Conservation (phyloP, 2,329 filamentous ascomycete genomes). For the Aciculosporium take region DNA sequence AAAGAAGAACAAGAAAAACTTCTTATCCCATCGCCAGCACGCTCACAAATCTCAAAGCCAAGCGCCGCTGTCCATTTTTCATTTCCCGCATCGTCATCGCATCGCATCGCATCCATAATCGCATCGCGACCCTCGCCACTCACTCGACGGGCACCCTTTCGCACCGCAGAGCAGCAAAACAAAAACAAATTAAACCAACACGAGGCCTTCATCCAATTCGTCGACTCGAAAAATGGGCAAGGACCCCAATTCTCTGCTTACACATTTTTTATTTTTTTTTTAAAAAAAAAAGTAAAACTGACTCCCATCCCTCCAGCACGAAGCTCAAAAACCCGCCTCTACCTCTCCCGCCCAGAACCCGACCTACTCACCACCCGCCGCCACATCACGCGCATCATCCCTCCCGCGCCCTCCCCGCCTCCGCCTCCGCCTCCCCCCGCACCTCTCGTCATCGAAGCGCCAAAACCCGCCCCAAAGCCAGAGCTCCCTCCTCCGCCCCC, state of each 20-base stretch:
- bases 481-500: conserved; percentile 2
- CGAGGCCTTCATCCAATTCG: too few species aligned
- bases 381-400: conserved; percentile 25
- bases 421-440: conserved; percentile 7
- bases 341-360: conserved; percentile 25
- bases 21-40: too few species aligned
- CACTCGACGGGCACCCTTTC: too few species aligned
- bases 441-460: conserved; percentile 9
- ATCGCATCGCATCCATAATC: neutral
- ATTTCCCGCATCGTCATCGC: neutral
- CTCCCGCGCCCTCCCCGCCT: conserved; percentile 19
- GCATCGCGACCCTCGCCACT: neutral
- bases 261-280: neutral
- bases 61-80: too few species aligned
- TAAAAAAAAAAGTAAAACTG: neutral
- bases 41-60: too few species aligned
- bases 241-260: too few species aligned
- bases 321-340: conserved; percentile 27
- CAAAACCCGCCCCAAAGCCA: neutral
- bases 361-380: conserved; percentile 23
- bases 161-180: too few species aligned
- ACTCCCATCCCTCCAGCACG: neutral
- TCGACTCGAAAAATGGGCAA: neutral
- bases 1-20: too few species aligned
- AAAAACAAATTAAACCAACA: too few species aligned